Evolutionary conservation across 1,139 yeast genomes (phyloP).

Genomic region (Petasospora rhodanensis): DNA sequence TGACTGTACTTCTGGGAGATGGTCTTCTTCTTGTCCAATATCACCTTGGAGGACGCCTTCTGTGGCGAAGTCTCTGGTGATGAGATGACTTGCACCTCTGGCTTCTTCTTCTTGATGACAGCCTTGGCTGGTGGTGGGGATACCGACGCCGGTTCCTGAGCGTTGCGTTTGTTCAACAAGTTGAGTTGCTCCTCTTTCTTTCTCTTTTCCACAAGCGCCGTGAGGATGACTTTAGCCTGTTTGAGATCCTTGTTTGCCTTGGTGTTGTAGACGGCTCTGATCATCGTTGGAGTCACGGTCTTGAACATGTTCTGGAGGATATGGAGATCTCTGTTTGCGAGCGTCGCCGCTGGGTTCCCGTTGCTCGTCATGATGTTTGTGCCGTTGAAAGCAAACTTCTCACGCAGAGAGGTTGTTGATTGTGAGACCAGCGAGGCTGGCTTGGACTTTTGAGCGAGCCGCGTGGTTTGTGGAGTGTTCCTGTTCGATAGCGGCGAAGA

Average conservation of each 20-base stretch:
- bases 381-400: slow-evolving; percentile 31
- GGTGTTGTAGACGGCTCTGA: slow-evolving; percentile 57
- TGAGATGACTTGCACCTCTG: slow-evolving; percentile 18
- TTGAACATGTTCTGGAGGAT: slow-evolving; percentile 46
- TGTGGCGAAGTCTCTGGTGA: slow-evolving; percentile 24
- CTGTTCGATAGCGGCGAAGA: slow-evolving; percentile 35
- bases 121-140: no score
- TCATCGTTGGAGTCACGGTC: slow-evolving; percentile 43
- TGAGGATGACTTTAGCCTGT: slow-evolving; percentile 48
- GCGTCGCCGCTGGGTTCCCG: slow-evolving; percentile 7
- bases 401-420: slow-evolving; percentile 23
- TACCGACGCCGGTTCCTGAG: no score
- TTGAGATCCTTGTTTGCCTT: slow-evolving; percentile 50
- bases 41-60: slow-evolving; percentile 50
- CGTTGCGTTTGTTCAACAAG: slow-evolving; percentile 1
- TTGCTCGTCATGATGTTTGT: slow-evolving; percentile 18
- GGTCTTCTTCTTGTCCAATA: slow-evolving; percentile 47
- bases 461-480: slow-evolving; percentile 10
- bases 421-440: no score
- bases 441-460: slow-evolving; percentile 16
- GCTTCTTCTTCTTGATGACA: no score
- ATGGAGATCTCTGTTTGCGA: slow-evolving; percentile 34
- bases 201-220: slow-evolving; percentile 26
- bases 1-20: slow-evolving; percentile 45
- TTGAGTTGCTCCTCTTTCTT: slow-evolving; percentile 16